phyloP scores from a whole-genome alignment of 805 yeast species.

The Diddensiella transvaalensis region DNA sequence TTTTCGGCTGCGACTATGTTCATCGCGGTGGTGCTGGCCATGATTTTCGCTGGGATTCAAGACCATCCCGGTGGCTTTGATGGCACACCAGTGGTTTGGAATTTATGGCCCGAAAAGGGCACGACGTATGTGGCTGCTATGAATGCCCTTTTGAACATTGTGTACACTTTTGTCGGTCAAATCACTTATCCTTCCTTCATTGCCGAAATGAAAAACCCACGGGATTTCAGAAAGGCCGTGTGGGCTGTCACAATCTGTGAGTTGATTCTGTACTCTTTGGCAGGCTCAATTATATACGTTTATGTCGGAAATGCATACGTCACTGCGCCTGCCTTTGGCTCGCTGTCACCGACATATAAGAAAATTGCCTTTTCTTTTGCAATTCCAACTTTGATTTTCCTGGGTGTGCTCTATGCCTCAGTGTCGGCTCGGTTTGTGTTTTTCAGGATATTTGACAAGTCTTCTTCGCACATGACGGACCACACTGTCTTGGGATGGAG shows the following conservation, averaged over 20 bases:
- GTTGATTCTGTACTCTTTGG: slow-evolving; percentile 46
- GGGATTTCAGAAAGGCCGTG: slow-evolving; percentile 55
- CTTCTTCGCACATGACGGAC: slow-evolving; percentile 42
- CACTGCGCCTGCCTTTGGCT: slow-evolving; percentile 59
- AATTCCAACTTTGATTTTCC: slow-evolving; percentile 53
- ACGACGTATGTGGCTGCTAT: slow-evolving; percentile 53
- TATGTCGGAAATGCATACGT: slow-evolving; percentile 52
- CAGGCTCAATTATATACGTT: slow-evolving; percentile 57
- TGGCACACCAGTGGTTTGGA: slow-evolving; percentile 42
- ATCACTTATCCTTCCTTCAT: slow-evolving; percentile 61
- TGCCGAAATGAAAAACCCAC: slow-evolving; percentile 55
- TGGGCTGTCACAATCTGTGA: slow-evolving; percentile 50
- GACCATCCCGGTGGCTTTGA: slow-evolving; percentile 44
- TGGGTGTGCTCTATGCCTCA: slow-evolving; percentile 54
- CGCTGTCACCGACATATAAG: slow-evolving; percentile 45
- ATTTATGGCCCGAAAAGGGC: slow-evolving; percentile 49
- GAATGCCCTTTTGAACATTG: slow-evolving; percentile 56
- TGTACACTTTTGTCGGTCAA: slow-evolving; percentile 63
- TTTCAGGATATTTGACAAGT: slow-evolving; percentile 41
- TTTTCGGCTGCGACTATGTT: slow-evolving; percentile 58
- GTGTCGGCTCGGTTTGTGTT: slow-evolving; percentile 53
- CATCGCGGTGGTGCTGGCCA: slow-evolving; percentile 49
- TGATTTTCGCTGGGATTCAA: slow-evolving; percentile 53
- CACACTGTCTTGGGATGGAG: slow-evolving; percentile 54
- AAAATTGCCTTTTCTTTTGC: slow-evolving; percentile 59